Base-by-base conservation (phyloP, 2,329 filamentous ascomycete species). In the Thelonectria olida region DNA sequence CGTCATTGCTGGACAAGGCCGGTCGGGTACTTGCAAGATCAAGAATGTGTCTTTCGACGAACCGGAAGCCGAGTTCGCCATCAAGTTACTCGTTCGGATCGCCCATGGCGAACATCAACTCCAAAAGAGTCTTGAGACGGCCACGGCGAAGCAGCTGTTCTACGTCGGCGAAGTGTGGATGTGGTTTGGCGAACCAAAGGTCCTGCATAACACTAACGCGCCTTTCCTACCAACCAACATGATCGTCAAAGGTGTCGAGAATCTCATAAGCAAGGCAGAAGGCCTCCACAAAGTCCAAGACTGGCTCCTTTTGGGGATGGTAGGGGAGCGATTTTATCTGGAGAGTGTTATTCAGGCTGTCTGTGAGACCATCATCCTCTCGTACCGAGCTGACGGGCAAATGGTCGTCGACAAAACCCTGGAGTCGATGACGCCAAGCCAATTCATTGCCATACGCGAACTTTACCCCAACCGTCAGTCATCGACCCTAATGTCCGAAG, bases 91-190 rank as follows among this genome's bases (percentile, higher is more conserved):
- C 3, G 22, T 64, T 4, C 49, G 59, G 4, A 39, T 65, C 6
- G 31, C 56, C 2, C 56, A 66, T 15, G 56, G 66, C 7, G 36
- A 61, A 4, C 3, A 28, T 5, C n/a, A 31, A 3, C 13, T 10
- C 2, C 3, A 49, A 2, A n/a, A 34, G 4, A n/a, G 38, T 4
- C 42, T 55, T 15, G 10, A n/a, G 10, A 19, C 20, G 2, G 44
- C 49, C 15, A 56, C 45, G 9, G 50, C 67, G 19, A 49, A 50
- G 4, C 13, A 62, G 23, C 17, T 70, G 2, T 69, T 61, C 27
- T 67, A 67, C 41, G 52, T 67, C 19, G 38, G 28, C 2, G 58
- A 64, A 10, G 23, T 66, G 2, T 54, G 61, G 27, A 20, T 55
- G 28, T 64, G 51, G 42, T 36, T 70, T 9, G 56, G 61, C 4